Conservation (phyloP, 495 filamentous ascomycete genomes). For the Trichoderma virens region DNA sequence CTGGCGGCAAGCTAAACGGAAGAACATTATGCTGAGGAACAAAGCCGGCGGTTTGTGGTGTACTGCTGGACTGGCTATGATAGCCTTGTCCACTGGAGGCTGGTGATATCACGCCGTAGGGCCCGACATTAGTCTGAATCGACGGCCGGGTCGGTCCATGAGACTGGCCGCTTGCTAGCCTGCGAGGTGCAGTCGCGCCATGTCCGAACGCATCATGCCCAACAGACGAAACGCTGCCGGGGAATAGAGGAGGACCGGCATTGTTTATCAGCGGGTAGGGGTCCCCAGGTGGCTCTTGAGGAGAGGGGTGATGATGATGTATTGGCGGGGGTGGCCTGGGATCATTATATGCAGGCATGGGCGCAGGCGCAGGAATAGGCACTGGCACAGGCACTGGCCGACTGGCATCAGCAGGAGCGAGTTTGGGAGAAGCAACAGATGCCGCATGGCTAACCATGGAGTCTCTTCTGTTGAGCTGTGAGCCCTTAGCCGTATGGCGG, state of each 20-base stretch:
- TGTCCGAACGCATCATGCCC: slow-evolving; percentile 31
- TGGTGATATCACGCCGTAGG: slow-evolving; percentile 43
- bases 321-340: slow-evolving; percentile 36
- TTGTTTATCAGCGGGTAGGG: slow-evolving; percentile 6
- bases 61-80: slow-evolving; percentile 34
- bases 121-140: slow-evolving; percentile 36
- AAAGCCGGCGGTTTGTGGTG: slow-evolving; percentile 38
- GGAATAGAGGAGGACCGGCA: not conserved
- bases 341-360: slow-evolving; percentile 24
- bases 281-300: slow-evolving; percentile 27
- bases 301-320: slow-evolving; percentile 28
- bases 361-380: not conserved
- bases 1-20: slow-evolving; percentile 48
- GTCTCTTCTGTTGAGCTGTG: slow-evolving; percentile 88
- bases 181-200: slow-evolving; percentile 13
- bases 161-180: slow-evolving; percentile 11
- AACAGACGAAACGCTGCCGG: not conserved
- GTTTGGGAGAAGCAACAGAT: slow-evolving; percentile 44
- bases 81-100: slow-evolving; percentile 40
- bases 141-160: slow-evolving; percentile 33
- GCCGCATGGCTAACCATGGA: slow-evolving; percentile 52
- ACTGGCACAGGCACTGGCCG: not conserved
- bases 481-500: slow-evolving; percentile 91
- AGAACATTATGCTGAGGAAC: slow-evolving; percentile 45
- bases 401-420: not conserved